Base-by-base conservation (phyloP, 768 basidiomycete species). In the Dioszegia hungarica region DNA sequence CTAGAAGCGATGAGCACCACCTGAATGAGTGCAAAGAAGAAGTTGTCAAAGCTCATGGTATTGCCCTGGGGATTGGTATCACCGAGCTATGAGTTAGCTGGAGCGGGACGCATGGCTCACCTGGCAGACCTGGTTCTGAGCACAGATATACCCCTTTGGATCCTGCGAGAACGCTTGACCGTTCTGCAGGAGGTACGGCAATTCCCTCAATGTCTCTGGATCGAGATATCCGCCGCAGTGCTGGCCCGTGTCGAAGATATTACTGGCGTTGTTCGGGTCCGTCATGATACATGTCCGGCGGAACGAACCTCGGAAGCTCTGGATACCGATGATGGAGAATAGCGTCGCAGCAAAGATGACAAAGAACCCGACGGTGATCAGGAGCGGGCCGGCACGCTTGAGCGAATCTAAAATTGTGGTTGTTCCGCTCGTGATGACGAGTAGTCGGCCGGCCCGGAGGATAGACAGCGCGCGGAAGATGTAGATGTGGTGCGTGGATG, bases 311-410 rank as follows among this genome's bases (percentile, higher is more conserved):
- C 86, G 84, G 80, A 99, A 99, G 0, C 89, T 84, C 65, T 97
- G 90, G 0, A 95, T 83, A n/a, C 94, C 93, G 56, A 95, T 88
- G 68, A 97, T 88, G 3, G 89, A 90, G 75, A 97, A 95, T 5
- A 98, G 69, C 12, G 84, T 77, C 79, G 91, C 86, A 0, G 91
- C 91, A 66, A 97, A 97, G 20, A 92, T 62, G 15, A 95, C 87
- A 70, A 97, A 97, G 73, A 89, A 88, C 0, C 90, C 84, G 4
- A 97, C 92, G 56, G 86, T 86, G 4, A 90, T 84, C 9, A 98
- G 82, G n/a, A 95, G 78, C 0, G 93, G 91, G 22, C 86, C 83
- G 0, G 93, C 92, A 1, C 84, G 86, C 77, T 97, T 98, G 54
- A 98, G 79, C 2, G 89, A 92, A 57, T 85, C 87, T 80, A 98